Conservation (phyloP, 768 basidiomycete genomes). For the Gymnopilus junonius region DNA sequence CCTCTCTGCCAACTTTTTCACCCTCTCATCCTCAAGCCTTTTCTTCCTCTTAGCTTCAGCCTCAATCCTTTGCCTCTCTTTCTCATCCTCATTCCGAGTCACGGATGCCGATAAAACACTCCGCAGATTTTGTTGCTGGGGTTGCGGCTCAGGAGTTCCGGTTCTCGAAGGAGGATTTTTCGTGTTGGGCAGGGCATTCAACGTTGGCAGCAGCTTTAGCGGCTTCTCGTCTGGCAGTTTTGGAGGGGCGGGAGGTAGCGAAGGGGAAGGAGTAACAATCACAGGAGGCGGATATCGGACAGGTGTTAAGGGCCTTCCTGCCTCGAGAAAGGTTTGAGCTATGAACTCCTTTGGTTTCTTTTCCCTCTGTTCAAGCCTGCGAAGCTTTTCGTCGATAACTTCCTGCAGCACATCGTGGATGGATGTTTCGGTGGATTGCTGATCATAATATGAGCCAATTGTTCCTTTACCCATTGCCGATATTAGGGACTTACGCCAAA, state of each 20-base stretch:
- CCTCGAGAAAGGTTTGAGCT: neutral
- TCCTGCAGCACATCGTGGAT: conserved; percentile 19
- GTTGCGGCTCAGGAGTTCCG: neutral
- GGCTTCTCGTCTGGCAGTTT: neutral
- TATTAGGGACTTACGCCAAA: conserved; percentile 16
- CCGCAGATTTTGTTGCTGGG: neutral
- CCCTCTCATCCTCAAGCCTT: conserved; percentile 10
- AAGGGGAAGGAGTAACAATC: neutral
- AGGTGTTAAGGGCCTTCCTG: neutral
- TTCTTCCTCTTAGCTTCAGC: conserved; percentile 4
- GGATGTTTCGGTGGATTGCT: conserved; percentile 6
- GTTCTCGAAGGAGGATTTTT: neutral
- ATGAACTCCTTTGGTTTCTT: conserved; percentile 1
- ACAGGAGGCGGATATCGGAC: neutral
- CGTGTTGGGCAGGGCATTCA: neutral
- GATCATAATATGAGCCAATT: neutral
- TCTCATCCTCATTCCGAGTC: neutral
- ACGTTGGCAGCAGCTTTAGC: neutral
- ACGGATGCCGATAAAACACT: neutral
- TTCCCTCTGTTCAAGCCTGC: neutral
- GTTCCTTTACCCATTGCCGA: neutral
- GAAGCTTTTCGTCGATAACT: conserved; percentile 17
- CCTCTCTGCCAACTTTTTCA: conserved; percentile 14
- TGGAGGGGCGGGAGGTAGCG: neutral
- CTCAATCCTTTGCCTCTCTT: neutral